Evolutionary conservation across 257 asterid genomes (phyloP).

Genomic region (Solanum rostratum): DNA sequence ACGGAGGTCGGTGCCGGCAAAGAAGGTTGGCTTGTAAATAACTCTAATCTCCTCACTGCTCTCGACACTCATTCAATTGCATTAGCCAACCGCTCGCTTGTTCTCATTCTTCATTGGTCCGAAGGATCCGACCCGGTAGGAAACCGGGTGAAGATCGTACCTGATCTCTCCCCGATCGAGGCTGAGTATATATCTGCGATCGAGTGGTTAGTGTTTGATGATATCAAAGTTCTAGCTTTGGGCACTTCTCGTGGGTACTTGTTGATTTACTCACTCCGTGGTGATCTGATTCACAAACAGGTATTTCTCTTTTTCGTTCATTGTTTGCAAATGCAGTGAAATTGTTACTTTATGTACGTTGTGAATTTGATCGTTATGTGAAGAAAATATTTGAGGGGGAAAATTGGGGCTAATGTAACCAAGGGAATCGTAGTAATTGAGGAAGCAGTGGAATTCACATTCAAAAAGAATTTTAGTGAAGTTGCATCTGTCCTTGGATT

Average conservation of each 20-base stretch:
- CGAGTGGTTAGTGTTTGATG: conserved; percentile 76
- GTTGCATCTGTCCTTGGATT: background rate
- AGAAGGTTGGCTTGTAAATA: conserved; percentile 83
- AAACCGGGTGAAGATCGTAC: conserved; percentile 49
- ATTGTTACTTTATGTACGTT: background rate
- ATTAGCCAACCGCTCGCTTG: conserved; percentile 54
- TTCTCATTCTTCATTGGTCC: conserved; percentile 61
- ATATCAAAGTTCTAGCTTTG: conserved; percentile 52
- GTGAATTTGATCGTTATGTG: background rate
- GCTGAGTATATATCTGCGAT: conserved; percentile 72
- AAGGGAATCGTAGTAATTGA: background rate
- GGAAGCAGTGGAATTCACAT: background rate
- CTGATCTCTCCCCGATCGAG: conserved; percentile 75
- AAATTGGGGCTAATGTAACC: background rate
- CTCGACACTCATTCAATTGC: conserved; percentile 72
- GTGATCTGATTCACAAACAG: conserved; percentile 83
- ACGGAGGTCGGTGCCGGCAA: conserved; percentile 74
- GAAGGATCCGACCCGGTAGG: conserved; percentile 25
- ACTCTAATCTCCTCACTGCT: conserved; percentile 55
- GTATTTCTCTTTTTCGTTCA: conserved; percentile 12
- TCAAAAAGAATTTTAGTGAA: background rate
- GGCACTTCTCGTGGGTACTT: conserved; percentile 88
- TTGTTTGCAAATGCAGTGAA: background rate
- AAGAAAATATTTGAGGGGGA: background rate
- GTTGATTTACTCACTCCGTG: conserved; percentile 54